Conservation (phyloP, 2,329 filamentous ascomycete species). For the Monilinia fructicola region DNA sequence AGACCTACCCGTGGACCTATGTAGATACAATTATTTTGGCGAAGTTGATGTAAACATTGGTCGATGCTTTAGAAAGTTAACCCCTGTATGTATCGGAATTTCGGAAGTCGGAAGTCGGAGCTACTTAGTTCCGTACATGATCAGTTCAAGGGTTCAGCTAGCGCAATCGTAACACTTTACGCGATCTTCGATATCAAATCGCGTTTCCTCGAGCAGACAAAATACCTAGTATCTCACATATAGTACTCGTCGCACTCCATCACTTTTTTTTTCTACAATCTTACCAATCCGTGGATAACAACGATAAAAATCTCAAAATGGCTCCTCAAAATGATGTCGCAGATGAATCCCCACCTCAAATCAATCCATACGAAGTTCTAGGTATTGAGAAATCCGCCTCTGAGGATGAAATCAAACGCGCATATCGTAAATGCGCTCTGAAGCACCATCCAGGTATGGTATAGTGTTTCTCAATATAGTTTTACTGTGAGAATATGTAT, state of each 20-base stretch:
- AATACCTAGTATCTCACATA: too few relatives aligned
- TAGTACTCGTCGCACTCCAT: not conserved
- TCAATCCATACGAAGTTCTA: constrained; percentile 80
- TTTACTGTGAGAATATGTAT: not conserved
- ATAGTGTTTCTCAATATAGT: constrained; percentile 21
- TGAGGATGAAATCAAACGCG: constrained; percentile 77
- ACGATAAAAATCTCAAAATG: constrained; percentile 16
- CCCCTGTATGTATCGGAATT: too few relatives aligned
- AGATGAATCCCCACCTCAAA: constrained; percentile 40
- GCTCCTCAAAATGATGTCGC: constrained; percentile 32
- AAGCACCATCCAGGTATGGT: constrained; percentile 77
- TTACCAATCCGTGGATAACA: not conserved
- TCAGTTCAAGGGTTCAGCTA: not conserved
- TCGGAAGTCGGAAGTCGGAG: too few relatives aligned
- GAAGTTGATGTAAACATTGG: too few relatives aligned
- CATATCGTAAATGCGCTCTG: constrained; percentile 88
- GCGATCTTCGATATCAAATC: constrained; percentile 15
- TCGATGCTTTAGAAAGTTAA: too few relatives aligned
- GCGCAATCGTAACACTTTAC: constrained; percentile 7
- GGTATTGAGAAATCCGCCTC: constrained; percentile 69
- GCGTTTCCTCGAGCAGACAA: constrained; percentile 16
- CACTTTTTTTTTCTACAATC: not conserved
- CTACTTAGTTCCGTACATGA: too few relatives aligned
- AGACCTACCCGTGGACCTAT: too few relatives aligned
- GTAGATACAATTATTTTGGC: too few relatives aligned